Evolutionary conservation across 1,284 basidiomycete genomes (phyloP).

Genomic region (Leccinum pachyderme): DNA sequence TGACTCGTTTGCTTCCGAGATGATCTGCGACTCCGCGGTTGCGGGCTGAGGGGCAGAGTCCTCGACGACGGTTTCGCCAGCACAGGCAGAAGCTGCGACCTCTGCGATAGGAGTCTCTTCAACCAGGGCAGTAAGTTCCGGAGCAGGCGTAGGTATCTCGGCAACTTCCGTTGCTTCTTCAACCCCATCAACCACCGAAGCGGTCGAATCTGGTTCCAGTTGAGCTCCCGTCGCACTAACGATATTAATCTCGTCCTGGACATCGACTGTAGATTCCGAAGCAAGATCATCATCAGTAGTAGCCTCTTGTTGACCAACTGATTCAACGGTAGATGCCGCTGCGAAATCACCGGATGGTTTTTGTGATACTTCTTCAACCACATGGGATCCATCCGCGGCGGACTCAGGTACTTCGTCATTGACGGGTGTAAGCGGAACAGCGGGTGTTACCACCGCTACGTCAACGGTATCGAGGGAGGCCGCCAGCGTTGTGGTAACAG

Average conservation of each 20-base stretch:
- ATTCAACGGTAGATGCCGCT: constrained; percentile 11
- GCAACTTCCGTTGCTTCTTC: constrained; percentile 14
- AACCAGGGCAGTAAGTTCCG: constrained; percentile 35
- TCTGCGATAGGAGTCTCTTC: constrained; percentile 41
- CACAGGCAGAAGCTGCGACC: constrained; percentile 26
- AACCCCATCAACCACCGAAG: constrained; percentile 7
- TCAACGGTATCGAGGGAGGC: constrained; percentile 4
- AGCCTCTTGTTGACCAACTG: constrained; percentile 2
- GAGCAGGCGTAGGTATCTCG: constrained; percentile 29
- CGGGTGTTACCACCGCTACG: background rate
- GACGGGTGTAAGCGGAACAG: background rate
- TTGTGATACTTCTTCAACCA: constrained; percentile 5
- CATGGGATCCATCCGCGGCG: constrained; percentile 6
- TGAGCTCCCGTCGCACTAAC: constrained; percentile 17
- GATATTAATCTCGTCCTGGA: constrained; percentile 1
- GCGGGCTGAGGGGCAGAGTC: constrained; percentile 2
- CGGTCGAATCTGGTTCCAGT: constrained; percentile 7
- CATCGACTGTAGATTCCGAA: background rate
- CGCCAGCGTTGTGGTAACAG: constrained; percentile 3
- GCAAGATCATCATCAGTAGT: constrained; percentile 12
- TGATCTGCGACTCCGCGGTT: constrained; percentile 7
- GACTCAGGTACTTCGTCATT: background rate
- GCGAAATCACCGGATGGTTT: constrained; percentile 5
- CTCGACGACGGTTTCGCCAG: background rate
- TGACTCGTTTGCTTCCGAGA: background rate